Evolutionary conservation across 1,284 basidiomycete genomes (phyloP).

Genomic region (Vanrija sp.): DNA sequence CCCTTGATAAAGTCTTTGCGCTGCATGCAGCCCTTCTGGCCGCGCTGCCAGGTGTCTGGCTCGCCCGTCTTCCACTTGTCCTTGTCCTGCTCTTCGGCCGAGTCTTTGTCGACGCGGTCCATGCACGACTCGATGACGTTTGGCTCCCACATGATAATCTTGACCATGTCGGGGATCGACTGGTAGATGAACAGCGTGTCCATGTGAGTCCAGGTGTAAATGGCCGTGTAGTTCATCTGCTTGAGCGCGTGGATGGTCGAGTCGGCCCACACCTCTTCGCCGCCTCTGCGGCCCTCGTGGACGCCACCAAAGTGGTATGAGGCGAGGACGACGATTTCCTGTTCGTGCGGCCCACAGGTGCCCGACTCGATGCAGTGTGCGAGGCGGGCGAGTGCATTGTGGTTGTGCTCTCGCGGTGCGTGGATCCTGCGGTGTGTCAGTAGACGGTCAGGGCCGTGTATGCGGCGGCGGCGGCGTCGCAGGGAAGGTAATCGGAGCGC

Average conservation of each 20-base stretch:
- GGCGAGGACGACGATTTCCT: constrained; percentile 24
- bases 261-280: constrained; percentile 35
- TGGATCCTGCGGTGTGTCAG: neutral
- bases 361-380: constrained; percentile 17
- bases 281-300: constrained; percentile 11
- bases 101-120: constrained; percentile 15
- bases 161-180: constrained; percentile 24
- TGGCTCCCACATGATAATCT: constrained; percentile 27
- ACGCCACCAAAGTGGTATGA: constrained; percentile 22
- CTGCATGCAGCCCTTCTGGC: constrained; percentile 21
- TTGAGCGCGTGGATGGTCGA: constrained; percentile 26
- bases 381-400: constrained; percentile 15
- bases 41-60: constrained; percentile 13
- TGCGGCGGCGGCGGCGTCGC: neutral
- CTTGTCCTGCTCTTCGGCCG: neutral
- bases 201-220: constrained; percentile 23
- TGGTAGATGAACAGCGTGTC: constrained; percentile 36
- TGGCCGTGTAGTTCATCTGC: constrained; percentile 27
- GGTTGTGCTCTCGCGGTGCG: constrained; percentile 1
- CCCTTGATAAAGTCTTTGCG: constrained; percentile 19
- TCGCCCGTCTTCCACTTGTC: neutral
- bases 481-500: neutral
- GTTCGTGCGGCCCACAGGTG: constrained; percentile 21
- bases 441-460: neutral
- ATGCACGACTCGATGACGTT: constrained; percentile 14